Base-by-base conservation (phyloP, 2,329 filamentous ascomycete genomes). In the Verticillium klebahnii region DNA sequence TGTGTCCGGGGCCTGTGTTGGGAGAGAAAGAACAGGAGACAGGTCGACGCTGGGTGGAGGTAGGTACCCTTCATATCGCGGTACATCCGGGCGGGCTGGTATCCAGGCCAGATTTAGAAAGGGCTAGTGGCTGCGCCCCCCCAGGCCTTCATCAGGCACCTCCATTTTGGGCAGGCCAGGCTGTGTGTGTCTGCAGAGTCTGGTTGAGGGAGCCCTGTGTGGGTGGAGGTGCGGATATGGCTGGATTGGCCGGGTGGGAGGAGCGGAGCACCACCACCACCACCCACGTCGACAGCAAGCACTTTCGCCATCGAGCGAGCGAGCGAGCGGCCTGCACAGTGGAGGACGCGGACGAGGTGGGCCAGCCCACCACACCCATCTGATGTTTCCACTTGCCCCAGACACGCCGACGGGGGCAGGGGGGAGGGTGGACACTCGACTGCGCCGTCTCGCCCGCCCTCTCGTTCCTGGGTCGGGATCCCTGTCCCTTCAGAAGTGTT, bases 311-410 rank as follows among this genome's bases (percentile, higher is more conserved):
- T 52, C n/a, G 45, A 29, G 6, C 45, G 45, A 52, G 45, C 45
- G 17, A 50, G n/a, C n/a, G n/a, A 25, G 5, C 40, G 40, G 23
- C n/a, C 8, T 19, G n/a, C 45, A 52, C n/a, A 52, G 45, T 29
- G 45, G 45, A 52, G 45, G 45, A 23, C 45, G 45, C 19, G 19
- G 45, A 52, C 45, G 19, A 9, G 19, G 45, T 52, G 45, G 39
- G 57, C 57, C 52, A 37, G 34, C 60, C 62, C 62, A 66, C 69
- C 67, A 71, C 69, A 72, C 72, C 72, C 74, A 73, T 76, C 72
- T 75, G 71, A 75, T 74, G 72, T 76, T 76, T 74, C 72, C 71
- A 69, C 72, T 75, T 77, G 73, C 74, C 74, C 76, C 76, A 78
- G 75, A 78, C 74, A 74, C 71, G 68, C 69, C 69, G 72, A 70